Percentiles rank a stretch among this genome's conserved stretches.
Evolutionary conservation across 2,329 filamentous ascomycete genomes (phyloP).

Genomic region (Claviceps sp.): DNA sequence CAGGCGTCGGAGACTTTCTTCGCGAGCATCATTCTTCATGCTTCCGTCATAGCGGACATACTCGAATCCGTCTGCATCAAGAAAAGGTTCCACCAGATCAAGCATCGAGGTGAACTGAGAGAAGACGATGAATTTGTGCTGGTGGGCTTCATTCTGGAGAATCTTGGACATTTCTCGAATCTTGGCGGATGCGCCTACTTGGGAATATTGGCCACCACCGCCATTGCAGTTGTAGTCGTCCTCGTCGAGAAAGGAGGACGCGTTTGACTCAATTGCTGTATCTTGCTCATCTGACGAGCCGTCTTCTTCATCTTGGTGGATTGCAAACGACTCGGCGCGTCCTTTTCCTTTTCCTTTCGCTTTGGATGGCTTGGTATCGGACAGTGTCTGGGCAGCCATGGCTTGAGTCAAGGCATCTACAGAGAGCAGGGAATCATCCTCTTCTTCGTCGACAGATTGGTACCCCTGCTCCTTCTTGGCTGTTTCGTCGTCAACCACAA

Average conservation of each 20-base stretch:
- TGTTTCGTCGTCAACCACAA: slow-evolving; percentile 39
- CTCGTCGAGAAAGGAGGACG: slow-evolving; percentile 9
- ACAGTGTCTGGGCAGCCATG: slow-evolving; percentile 23
- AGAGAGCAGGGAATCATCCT: slow-evolving; percentile 21
- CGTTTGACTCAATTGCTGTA: slow-evolving; percentile 28
- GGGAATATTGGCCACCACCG: slow-evolving; percentile 16
- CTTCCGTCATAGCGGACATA: slow-evolving; percentile 87
- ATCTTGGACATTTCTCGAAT: slow-evolving; percentile 76
- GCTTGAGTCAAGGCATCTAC: slow-evolving; percentile 23
- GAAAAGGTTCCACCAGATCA: slow-evolving; percentile 85
- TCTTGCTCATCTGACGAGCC: slow-evolving; percentile 18
- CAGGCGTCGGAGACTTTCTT: slow-evolving; percentile 68
- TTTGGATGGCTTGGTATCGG: slow-evolving; percentile 11
- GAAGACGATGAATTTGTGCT: slow-evolving; percentile 97
- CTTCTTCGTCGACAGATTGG: slow-evolving; percentile 12
- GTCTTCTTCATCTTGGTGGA: slow-evolving; percentile 15
- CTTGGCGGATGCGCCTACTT: slow-evolving; percentile 68
- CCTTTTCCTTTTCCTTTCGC: slow-evolving; percentile 2
- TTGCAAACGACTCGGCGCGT: slow-evolving; percentile 17
- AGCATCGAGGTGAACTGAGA: slow-evolving; percentile 98
- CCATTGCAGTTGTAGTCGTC: slow-evolving; percentile 16
- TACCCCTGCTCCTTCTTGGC: slow-evolving; percentile 20
- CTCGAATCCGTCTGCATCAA: slow-evolving; percentile 57
- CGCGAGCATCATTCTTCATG: slow-evolving; percentile 87
- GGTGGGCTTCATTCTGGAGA: slow-evolving; percentile 59